Conservation (phyloP, 108 stramenopile species). For the Cyclotella choctawhatcheeana region DNA sequence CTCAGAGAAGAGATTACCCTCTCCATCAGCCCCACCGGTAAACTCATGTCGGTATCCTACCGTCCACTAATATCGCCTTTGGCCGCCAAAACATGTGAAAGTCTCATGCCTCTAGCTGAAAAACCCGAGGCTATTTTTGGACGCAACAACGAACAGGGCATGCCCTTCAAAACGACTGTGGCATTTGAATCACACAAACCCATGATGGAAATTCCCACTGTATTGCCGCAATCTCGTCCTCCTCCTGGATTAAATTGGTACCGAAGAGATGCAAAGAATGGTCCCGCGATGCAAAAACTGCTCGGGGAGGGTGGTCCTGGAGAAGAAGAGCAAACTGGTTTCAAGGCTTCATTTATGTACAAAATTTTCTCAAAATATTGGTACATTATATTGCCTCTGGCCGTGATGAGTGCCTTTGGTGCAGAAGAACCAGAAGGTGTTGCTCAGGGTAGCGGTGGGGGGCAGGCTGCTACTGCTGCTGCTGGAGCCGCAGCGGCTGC, state of each 20-base stretch:
- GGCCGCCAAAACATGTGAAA: conserved; percentile 73
- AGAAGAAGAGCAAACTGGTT: conserved; percentile 37
- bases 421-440: conserved; percentile 14
- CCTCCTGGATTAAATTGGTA: conserved; percentile 79
- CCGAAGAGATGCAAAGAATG: conserved; percentile 44
- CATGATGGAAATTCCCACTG: conserved; percentile 68
- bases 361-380: conserved; percentile 57
- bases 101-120: conserved; percentile 38
- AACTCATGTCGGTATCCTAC: conserved; percentile 69
- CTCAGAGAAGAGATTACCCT: conserved; percentile 71
- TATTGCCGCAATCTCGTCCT: conserved; percentile 62
- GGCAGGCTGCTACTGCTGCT: conserved; percentile 20
- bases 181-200: conserved; percentile 68
- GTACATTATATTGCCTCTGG: conserved; percentile 80
- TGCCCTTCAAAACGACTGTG: conserved; percentile 68
- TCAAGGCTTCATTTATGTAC: conserved; percentile 55
- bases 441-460: conserved; percentile 4
- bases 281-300: conserved; percentile 32
- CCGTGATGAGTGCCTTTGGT: conserved; percentile 57
- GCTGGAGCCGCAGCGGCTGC: conserved; percentile 27
- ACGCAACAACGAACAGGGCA: conserved; percentile 34
- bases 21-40: conserved; percentile 60
- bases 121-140: conserved; percentile 45
- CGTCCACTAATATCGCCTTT: conserved; percentile 79
- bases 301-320: conserved; percentile 27